Evolutionary conservation across 495 filamentous ascomycete genomes (phyloP).

Genomic region (Penicillium bialowiezense): DNA sequence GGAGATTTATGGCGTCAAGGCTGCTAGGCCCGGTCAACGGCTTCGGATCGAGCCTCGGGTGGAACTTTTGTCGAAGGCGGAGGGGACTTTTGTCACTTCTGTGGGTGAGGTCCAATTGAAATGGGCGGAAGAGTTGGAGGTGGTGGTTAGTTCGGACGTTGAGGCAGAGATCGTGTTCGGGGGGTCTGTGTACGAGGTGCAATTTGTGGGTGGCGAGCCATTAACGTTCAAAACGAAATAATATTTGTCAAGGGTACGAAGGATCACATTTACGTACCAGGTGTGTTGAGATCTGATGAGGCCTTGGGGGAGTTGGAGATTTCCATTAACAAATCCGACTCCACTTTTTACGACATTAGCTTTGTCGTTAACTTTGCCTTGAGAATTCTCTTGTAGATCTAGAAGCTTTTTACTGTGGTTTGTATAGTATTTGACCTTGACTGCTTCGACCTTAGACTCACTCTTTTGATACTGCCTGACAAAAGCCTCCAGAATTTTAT

Average conservation of each 20-base stretch:
- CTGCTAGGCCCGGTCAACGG: constrained; percentile 12
- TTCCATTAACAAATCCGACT: neutral
- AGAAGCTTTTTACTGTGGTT: too few relatives aligned
- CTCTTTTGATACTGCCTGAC: too few relatives aligned
- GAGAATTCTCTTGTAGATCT: too few relatives aligned
- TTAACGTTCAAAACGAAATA: neutral
- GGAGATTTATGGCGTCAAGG: constrained; percentile 17
- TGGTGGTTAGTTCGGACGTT: constrained; percentile 2
- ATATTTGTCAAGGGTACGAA: neutral
- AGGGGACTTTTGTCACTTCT: constrained; percentile 10
- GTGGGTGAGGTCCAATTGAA: neutral
- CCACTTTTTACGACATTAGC: constrained; percentile 2
- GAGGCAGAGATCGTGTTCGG: constrained; percentile 8
- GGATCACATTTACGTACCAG: neutral
- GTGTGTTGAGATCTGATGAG: neutral
- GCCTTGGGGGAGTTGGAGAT: neutral
- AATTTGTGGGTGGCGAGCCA: neutral
- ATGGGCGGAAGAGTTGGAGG: constrained; percentile 10
- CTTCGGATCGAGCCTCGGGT: constrained; percentile 19
- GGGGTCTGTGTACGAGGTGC: neutral
- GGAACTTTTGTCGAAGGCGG: constrained; percentile 5
- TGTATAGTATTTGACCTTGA: too few relatives aligned
- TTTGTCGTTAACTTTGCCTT: neutral
- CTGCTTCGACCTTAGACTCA: too few relatives aligned
- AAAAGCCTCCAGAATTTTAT: too few relatives aligned